Conservation (phyloP, 495 filamentous ascomycete genomes). For the Aspergillus baeticus region DNA sequence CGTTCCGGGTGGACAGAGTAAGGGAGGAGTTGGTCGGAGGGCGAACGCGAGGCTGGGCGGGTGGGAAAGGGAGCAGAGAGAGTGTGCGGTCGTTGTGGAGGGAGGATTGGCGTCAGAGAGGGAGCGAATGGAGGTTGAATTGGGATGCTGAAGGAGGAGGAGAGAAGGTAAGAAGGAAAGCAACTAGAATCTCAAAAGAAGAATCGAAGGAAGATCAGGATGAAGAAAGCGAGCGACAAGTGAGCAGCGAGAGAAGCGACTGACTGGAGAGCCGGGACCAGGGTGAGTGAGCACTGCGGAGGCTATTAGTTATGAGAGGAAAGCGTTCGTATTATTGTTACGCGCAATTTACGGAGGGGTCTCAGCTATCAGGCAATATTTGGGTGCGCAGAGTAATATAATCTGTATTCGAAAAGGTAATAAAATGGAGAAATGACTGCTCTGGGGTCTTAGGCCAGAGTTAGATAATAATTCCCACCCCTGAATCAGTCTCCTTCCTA, state of each 20-base stretch:
- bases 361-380: not conserved
- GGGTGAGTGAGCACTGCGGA: not conserved
- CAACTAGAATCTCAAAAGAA: constrained; percentile 20
- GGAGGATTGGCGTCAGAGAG: constrained; percentile 6
- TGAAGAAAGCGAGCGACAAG: constrained; percentile 11
- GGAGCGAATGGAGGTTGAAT: constrained; percentile 13
- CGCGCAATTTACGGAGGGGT: not conserved
- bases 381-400: not conserved
- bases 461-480: not conserved
- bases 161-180: constrained; percentile 18
- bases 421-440: no score
- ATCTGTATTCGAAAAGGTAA: no score
- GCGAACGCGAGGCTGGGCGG: constrained; percentile 10
- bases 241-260: constrained; percentile 8
- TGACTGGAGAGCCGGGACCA: not conserved
- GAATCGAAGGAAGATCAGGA: constrained; percentile 23
- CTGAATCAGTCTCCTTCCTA: not conserved
- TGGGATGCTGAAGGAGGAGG: constrained; percentile 10
- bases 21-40: constrained; percentile 6
- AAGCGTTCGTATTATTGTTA: not conserved
- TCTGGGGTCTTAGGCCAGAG: no score
- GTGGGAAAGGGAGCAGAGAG: constrained; percentile 6
- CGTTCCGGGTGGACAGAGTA: constrained; percentile 10
- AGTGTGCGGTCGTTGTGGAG: constrained; percentile 3
- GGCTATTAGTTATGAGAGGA: not conserved